Evolutionary conservation across 495 filamentous ascomycete species (phyloP).

Genomic region (Articulospora tetracladia): DNA sequence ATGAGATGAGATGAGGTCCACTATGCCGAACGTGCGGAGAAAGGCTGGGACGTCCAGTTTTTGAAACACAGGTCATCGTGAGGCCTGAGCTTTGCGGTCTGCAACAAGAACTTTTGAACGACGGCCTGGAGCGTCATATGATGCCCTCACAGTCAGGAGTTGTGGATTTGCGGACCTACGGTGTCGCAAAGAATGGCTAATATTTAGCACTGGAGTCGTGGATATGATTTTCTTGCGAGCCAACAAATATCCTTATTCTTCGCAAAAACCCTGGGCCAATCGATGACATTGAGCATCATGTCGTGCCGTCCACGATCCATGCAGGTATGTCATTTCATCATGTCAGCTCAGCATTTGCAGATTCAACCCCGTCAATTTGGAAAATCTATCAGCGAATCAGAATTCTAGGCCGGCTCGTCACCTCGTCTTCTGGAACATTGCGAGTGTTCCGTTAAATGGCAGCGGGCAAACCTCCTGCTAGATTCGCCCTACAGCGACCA

Average conservation of each 20-base stretch:
- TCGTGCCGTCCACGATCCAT: neutral
- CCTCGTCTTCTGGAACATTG: neutral
- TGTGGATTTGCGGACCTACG: too few relatives aligned
- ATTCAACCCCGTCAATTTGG: neutral
- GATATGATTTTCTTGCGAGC: too few relatives aligned
- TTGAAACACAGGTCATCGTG: neutral
- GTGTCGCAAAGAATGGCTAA: too few relatives aligned
- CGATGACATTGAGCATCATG: too few relatives aligned
- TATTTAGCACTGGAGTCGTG: too few relatives aligned
- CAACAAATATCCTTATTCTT: too few relatives aligned
- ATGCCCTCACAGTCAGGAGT: too few relatives aligned
- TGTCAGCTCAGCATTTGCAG: neutral
- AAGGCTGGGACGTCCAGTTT: neutral
- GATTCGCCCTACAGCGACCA: too few relatives aligned
- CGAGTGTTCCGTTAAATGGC: neutral
- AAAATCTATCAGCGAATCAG: neutral
- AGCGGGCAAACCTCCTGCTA: too few relatives aligned
- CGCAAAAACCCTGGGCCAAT: too few relatives aligned
- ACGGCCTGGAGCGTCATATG: too few relatives aligned
- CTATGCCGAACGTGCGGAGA: neutral
- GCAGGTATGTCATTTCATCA: neutral
- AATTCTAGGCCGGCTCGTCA: neutral
- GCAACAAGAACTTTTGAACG: neutral
- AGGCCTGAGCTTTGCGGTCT: neutral
- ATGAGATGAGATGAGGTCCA: neutral